phyloP scores from a whole-genome alignment of 2,329 filamentous ascomycete genomes.

The Cladorrhinum sp. region DNA sequence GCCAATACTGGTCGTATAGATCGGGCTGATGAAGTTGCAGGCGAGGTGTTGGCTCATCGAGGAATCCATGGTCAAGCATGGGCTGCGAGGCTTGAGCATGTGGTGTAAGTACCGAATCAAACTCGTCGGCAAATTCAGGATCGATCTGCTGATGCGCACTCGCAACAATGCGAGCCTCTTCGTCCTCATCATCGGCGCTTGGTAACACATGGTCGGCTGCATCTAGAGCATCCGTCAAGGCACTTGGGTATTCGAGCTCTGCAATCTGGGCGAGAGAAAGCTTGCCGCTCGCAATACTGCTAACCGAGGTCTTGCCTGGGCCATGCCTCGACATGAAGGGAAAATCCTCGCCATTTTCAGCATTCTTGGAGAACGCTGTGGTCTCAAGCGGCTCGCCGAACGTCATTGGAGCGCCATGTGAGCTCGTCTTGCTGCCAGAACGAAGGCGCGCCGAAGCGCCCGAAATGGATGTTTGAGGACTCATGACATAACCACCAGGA shows the following conservation, averaged over 20 bases:
- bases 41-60: slow-evolving; percentile 15
- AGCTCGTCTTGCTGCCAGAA: slow-evolving; percentile 53
- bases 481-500: slow-evolving; percentile 65
- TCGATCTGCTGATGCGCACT: slow-evolving; percentile 38
- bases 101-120: slow-evolving; percentile 18
- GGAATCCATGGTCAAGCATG: slow-evolving; percentile 18
- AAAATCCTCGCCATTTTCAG: slow-evolving; percentile 31
- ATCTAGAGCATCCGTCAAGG: slow-evolving; percentile 53
- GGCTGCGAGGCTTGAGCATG: slow-evolving; percentile 17
- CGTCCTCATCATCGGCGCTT: slow-evolving; percentile 34
- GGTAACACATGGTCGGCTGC: slow-evolving; percentile 46
- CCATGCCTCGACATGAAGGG: slow-evolving; percentile 48
- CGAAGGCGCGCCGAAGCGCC: slow-evolving; percentile 46
- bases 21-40: slow-evolving; percentile 28
- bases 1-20: slow-evolving; percentile 18
- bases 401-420: slow-evolving; percentile 28
- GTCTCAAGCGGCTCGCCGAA: slow-evolving; percentile 27
- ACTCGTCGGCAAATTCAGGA: slow-evolving; percentile 25
- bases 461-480: slow-evolving; percentile 58
- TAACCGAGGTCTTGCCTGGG: slow-evolving; percentile 48
- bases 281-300: slow-evolving; percentile 38
- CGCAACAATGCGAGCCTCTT: slow-evolving; percentile 39
- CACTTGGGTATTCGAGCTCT: slow-evolving; percentile 51
- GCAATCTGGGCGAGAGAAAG: slow-evolving; percentile 55
- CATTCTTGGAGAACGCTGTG: slow-evolving; percentile 41